Evolutionary conservation across 108 stramenopile species (phyloP), one percentile per base, ranked within the genome.

Genomic region (Pseudonitzschia multiseries): DNA sequence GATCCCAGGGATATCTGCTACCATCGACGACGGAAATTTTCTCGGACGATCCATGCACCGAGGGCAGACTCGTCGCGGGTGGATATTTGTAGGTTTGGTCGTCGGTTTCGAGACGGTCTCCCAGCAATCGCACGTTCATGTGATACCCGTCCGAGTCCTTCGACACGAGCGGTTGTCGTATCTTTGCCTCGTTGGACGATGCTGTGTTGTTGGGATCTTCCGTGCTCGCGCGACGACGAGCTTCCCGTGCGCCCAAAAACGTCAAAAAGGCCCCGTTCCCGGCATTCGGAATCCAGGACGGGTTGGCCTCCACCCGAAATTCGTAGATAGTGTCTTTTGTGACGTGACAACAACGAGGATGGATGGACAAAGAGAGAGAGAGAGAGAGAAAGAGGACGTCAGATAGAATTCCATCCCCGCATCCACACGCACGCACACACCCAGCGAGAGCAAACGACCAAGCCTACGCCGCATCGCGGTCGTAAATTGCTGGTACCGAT

Each of bases 241-340:
- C 57, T 68, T 80, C 71, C 62, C 84, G 65, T 20, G 87, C 86
- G 28, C 92, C 89, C 17, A 84, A 63, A 73, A 78, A 90, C 6
- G 79, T 90, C 21, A 93, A 48, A 65, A 88, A 93, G n/a, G 79
- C 87, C 4, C 92, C 92, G 62, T 78, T 27, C 17, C 92, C 92
- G 10, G 84, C 80, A 59, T 79, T 77, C 13, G 79, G 72, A 81
- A 90, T 90, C 22, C 65, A 77, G 10, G 92, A 90, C 28, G 29
- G 42, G 14, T 62, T 68, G 22, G 86, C 81, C 14, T 81, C 69
- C 18, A 85, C 57, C 21, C 54, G 54, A 51, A 93, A 90, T 13
- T 81, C 62, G 68, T 89, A 90, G 18, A 93, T 70, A 24, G 78
- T 68, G 44, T 84, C 86, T 90, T 26, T 29, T 14, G 42, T 42